Evolutionary conservation across 768 basidiomycete species (phyloP), one percentile per base, ranked within the genome.

Genomic region (Termitomyces sp.): DNA sequence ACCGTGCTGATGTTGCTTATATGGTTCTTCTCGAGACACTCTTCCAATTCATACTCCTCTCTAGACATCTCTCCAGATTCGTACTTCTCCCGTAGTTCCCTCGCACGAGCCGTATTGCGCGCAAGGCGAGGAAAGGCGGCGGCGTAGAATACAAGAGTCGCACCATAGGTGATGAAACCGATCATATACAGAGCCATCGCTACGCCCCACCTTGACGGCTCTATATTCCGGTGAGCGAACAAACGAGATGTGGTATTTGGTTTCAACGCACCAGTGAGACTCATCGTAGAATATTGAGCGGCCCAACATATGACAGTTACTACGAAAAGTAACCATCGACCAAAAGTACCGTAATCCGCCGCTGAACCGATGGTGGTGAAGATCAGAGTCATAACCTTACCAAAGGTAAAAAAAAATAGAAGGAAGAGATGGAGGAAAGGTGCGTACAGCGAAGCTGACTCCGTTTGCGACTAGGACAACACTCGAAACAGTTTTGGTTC

Each of bases 1-100:
- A 90, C 90, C 44, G 87, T 92, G 65, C 86, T 88, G 61, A 92
- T 88, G 64, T 91, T 92, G 65, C 90, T 90, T 57, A 94, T 88
- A 60, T 85, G 74, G 60, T 91, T 94, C 79, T 91, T 91, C 73
- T 92, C 88, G 45, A 92, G 64, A 33, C 86, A 88, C 64, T 92
- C 89, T 64, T 89, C 89, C 18, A 61, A 66, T 64, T 92, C 90
- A 61, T 87, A 91, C 60, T 80, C 85, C 54, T 86, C 86, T 15
- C 72, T 70, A 0, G 75, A 64, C 12, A 86, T 82, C 58, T 86
- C 81, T 0, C 87, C 86, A 0, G 73, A 75, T 50, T 86, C 84
- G 55, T 80, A 84, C 62, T 76, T 80, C 50, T 78, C 79, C 36
- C 77, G 74, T 3, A 91, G 70, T 2, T 68, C 69, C 15, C 84